A percentile compares a stretch with the other conserved stretches of the same genome.
These are phyloP conservation scores for Cyclotella distinguenda DNA, from an alignment of 108 stramenopile species.

Conservation along the genomic window DNA sequence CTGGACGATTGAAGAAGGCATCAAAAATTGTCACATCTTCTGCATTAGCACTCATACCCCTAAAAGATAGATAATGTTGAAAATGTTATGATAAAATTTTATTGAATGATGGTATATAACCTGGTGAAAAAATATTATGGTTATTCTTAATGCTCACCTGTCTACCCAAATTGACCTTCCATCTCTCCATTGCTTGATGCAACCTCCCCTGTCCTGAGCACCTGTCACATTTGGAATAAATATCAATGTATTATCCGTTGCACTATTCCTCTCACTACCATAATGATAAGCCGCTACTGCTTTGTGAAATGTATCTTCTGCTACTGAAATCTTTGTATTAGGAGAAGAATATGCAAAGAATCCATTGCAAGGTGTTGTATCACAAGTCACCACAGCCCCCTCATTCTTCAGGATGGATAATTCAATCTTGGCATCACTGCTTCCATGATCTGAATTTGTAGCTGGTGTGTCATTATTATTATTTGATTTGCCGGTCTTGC, in stretches of 20 bases:
- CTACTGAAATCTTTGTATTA: background rate
- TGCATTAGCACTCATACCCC: slow-evolving; percentile 22
- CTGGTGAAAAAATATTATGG: no score
- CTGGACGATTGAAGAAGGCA: slow-evolving; percentile 20
- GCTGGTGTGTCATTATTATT: no score
- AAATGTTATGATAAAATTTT: background rate
- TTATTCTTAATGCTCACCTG: slow-evolving; percentile 10
- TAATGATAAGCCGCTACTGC: slow-evolving; percentile 11
- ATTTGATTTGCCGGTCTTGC: no score
- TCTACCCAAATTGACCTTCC: slow-evolving; percentile 15
- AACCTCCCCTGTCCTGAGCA: slow-evolving; percentile 5
- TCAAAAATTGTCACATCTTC: slow-evolving; percentile 22
- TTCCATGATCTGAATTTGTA: no score
- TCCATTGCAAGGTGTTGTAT: slow-evolving; percentile 23
- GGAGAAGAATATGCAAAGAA: slow-evolving; percentile 18
- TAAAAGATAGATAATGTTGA: background rate
- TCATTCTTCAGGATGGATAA: no score
- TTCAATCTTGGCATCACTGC: no score
- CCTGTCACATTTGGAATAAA: slow-evolving; percentile 24
- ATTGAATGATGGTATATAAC: no score
- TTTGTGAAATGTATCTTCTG: background rate
- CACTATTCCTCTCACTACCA: slow-evolving; percentile 6
- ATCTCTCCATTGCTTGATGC: slow-evolving; percentile 19
- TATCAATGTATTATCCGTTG: background rate
- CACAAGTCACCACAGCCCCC: no score